These are phyloP conservation scores for Alnus glutinosa DNA, from an alignment of 306 rosid species.

Conservation along the genomic window DNA sequence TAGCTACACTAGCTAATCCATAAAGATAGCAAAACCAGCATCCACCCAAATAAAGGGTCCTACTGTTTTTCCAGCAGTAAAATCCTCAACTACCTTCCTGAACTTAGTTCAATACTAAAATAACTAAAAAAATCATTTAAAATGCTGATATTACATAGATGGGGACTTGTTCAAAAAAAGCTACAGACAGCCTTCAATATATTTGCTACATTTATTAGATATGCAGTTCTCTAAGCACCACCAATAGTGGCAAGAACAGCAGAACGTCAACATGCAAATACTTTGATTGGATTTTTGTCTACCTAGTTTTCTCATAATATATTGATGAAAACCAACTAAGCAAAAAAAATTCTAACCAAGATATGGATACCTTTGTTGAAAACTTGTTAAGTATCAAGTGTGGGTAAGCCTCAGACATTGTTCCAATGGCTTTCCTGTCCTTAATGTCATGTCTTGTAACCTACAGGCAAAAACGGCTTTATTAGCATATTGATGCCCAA, in stretches of 20 bases:
- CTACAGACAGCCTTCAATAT: background rate
- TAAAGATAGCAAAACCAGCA: background rate
- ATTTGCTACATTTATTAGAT: slow-evolving; percentile 5
- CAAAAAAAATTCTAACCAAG: slow-evolving; percentile 10
- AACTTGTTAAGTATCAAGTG: slow-evolving; percentile 79
- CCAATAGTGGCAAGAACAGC: slow-evolving; percentile 16
- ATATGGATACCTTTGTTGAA: slow-evolving; percentile 69
- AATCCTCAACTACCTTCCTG: slow-evolving; percentile 6
- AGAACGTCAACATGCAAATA: background rate
- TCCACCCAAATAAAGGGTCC: background rate
- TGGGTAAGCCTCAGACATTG: slow-evolving; percentile 95
- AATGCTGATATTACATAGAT: background rate
- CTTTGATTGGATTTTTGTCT: background rate
- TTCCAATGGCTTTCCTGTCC: slow-evolving; percentile 77
- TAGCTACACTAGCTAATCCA: background rate
- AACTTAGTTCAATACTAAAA: background rate
- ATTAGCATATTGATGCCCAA: slow-evolving; percentile 27
- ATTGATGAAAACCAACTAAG: background rate
- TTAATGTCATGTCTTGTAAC: slow-evolving; percentile 93
- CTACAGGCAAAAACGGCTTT: slow-evolving; percentile 36
- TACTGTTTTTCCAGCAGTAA: slow-evolving; percentile 8
- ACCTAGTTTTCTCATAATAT: background rate
- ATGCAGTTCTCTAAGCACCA: background rate
- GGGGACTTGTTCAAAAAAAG: background rate
- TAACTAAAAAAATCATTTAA: background rate